These are phyloP conservation scores for Pestalotiopsis sp. DNA, from an alignment of 2,329 filamentous ascomycete species.

Conservation along the genomic window DNA sequence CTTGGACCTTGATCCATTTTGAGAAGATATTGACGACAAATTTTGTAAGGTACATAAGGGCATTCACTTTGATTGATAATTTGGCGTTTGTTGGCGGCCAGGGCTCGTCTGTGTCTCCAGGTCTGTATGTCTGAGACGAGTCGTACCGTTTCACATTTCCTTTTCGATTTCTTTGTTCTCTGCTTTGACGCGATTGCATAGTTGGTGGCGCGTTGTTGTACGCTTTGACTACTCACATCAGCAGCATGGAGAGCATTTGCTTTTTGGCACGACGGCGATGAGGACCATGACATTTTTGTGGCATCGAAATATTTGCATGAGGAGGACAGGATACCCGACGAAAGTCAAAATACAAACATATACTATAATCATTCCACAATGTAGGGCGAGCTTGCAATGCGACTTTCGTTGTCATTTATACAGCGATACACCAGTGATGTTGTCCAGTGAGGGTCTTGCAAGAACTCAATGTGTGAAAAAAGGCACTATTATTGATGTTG, in stretches of 20 bases:
- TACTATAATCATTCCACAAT: not conserved
- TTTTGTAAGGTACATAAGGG: no score
- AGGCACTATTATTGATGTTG: no score
- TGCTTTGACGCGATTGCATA: not conserved
- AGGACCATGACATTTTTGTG: not conserved
- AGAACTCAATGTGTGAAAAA: no score
- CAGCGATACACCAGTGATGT: not conserved
- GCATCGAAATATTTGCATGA: not conserved
- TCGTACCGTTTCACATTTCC: not conserved
- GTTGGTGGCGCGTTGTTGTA: not conserved
- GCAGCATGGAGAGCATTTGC: not conserved
- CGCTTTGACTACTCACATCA: not conserved
- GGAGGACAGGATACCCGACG: constrained; percentile 1
- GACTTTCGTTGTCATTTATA: not conserved
- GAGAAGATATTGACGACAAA: not conserved
- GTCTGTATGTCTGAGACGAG: not conserved
- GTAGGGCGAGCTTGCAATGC: not conserved
- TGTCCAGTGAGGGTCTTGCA: no score
- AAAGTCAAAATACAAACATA: not conserved
- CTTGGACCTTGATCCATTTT: constrained; percentile 19
- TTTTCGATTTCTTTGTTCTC: not conserved
- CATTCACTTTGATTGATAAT: not conserved
- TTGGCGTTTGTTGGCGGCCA: not conserved
- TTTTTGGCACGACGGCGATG: not conserved
- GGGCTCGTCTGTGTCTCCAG: not conserved